Evolutionary conservation across 768 basidiomycete species (phyloP).

Genomic region (Clavaria fumosa): DNA sequence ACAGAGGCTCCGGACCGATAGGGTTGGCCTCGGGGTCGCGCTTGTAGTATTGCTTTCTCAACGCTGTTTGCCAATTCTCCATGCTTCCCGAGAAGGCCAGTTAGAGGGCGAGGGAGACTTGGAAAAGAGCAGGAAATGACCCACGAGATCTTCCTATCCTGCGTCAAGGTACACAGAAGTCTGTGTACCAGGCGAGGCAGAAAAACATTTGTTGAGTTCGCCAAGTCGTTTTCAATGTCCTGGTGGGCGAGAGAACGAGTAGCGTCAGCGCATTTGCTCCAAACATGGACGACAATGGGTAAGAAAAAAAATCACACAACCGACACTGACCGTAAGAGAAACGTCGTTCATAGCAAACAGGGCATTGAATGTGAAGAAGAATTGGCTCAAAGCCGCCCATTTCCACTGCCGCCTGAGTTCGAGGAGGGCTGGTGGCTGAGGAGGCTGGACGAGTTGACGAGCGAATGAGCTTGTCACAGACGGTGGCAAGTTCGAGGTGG

Average conservation of each 20-base stretch:
- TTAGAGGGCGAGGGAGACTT: conserved; percentile 13
- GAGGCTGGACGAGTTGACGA: conserved; percentile 11
- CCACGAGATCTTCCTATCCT: conserved; percentile 69
- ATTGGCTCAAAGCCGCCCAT: conserved; percentile 87
- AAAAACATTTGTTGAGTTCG: conserved; percentile 39
- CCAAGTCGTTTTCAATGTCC: conserved; percentile 72
- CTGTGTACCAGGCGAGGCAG: conserved; percentile 63
- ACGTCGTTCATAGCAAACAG: conserved; percentile 62
- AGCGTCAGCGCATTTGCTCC: not conserved
- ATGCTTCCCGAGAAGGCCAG: conserved; percentile 24
- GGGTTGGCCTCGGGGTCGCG: conserved; percentile 59
- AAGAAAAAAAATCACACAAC: conserved; percentile 7
- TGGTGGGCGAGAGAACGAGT: conserved; percentile 17
- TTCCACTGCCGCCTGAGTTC: conserved; percentile 71
- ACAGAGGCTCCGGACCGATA: conserved; percentile 41
- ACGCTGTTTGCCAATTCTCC: conserved; percentile 64
- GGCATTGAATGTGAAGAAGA: conserved; percentile 71
- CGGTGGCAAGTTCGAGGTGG: too few species aligned
- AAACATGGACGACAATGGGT: not conserved
- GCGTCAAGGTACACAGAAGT: conserved; percentile 56
- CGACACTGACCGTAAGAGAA: conserved; percentile 37
- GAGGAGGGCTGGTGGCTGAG: conserved; percentile 24
- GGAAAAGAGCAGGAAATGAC: conserved; percentile 17
- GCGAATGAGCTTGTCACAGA: too few species aligned
- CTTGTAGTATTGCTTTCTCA: conserved; percentile 65